These are phyloP conservation scores for Agroathelia rolfsii DNA, from an alignment of 1,284 basidiomycete genomes.

Conservation along the genomic window DNA sequence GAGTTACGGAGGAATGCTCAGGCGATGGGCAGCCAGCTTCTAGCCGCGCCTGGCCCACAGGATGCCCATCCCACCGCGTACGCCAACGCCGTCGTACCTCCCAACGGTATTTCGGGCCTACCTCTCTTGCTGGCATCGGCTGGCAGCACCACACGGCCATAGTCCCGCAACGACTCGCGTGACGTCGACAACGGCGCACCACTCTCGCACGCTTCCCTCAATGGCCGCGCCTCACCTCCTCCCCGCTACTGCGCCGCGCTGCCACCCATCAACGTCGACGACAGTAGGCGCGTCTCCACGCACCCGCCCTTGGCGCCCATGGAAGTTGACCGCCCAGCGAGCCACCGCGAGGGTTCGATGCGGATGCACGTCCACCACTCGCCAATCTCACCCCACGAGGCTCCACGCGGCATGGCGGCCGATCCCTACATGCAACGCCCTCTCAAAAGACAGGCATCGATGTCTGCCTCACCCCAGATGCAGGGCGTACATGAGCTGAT, in stretches of 20 bases:
- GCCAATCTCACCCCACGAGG: too few relatives aligned
- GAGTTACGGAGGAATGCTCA: conserved; percentile 47
- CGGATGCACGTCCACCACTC: too few relatives aligned
- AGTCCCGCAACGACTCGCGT: conserved; percentile 27
- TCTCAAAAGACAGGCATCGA: conserved; percentile 19
- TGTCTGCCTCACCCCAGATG: too few relatives aligned
- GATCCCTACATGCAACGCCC: too few relatives aligned
- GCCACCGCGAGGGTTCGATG: too few relatives aligned
- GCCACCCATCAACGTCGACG: conserved; percentile 33
- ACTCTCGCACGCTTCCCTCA: conserved; percentile 18
- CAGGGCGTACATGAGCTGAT: too few relatives aligned
- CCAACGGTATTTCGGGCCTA: conserved; percentile 23
- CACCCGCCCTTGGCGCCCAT: conserved; percentile 42
- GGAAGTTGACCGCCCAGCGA: conserved; percentile 38
- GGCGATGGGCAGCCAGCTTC: conserved; percentile 39
- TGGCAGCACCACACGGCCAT: conserved; percentile 17
- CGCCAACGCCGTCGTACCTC: conserved; percentile 30
- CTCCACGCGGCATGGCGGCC: too few relatives aligned
- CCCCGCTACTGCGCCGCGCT: conserved; percentile 33
- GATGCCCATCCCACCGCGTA: conserved; percentile 66
- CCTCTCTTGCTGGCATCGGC: conserved; percentile 23
- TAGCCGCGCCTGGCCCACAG: conserved; percentile 49
- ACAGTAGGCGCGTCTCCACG: conserved; percentile 21
- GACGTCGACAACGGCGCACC: conserved; percentile 20
- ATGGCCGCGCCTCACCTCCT: conserved; percentile 23